A percentile compares a stretch with the other conserved stretches of the same genome.
These are phyloP conservation scores for Letharia lupina DNA, from an alignment of 495 filamentous ascomycete species.

Conservation along the genomic window DNA sequence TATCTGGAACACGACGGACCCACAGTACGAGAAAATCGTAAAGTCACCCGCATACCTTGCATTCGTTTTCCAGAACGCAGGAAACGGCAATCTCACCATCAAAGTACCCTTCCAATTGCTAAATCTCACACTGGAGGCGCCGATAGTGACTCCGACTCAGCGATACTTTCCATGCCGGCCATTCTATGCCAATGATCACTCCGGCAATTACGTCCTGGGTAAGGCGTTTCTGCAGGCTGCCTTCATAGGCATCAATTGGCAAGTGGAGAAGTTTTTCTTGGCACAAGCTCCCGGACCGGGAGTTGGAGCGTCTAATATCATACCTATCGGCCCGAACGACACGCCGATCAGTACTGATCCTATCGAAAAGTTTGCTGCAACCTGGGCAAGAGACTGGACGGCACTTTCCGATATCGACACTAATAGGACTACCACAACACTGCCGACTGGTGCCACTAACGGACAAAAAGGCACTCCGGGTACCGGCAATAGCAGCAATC, in stretches of 20 bases:
- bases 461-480: neutral
- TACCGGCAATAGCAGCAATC: neutral
- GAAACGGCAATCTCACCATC: constrained; percentile 34
- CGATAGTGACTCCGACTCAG: constrained; percentile 36
- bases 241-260: constrained; percentile 47
- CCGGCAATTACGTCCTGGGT: constrained; percentile 35
- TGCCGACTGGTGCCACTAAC: neutral
- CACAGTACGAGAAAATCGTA: constrained; percentile 35
- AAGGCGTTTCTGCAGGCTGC: constrained; percentile 51
- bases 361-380: constrained; percentile 28
- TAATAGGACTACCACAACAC: neutral
- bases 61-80: constrained; percentile 37
- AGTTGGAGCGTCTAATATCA: constrained; percentile 16
- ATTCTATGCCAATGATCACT: constrained; percentile 14
- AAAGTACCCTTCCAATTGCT: constrained; percentile 47
- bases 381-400: constrained; percentile 36
- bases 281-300: constrained; percentile 45
- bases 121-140: constrained; percentile 43
- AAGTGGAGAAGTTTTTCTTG: constrained; percentile 38
- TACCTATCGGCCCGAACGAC: constrained; percentile 12
- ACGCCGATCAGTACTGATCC: constrained; percentile 27
- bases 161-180: constrained; percentile 48
- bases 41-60: constrained; percentile 41
- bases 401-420: constrained; percentile 1
- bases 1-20: constrained; percentile 41